These are phyloP conservation scores for Suhomyces kunorum DNA, from an alignment of 1,139 yeast species.

Conservation along the genomic window DNA sequence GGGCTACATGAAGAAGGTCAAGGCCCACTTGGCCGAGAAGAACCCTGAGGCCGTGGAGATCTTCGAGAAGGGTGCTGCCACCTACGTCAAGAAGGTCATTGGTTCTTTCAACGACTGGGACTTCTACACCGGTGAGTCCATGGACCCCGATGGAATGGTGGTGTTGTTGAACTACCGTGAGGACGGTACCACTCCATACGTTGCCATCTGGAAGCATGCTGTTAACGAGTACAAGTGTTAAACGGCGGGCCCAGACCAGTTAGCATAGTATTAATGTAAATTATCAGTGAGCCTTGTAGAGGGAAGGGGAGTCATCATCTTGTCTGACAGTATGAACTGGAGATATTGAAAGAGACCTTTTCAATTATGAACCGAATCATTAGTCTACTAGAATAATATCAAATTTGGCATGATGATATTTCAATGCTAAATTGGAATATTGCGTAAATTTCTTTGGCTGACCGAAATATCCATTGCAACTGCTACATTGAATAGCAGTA, in stretches of 20 bases:
- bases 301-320: no score
- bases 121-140: constrained; percentile 98
- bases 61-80: constrained; percentile 95
- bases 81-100: constrained; percentile 93
- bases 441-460: no score
- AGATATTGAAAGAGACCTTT: no score
- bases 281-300: background rate
- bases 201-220: constrained; percentile 99
- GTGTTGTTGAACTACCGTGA: constrained; percentile 99
- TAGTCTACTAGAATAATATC: background rate
- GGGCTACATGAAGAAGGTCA: constrained; percentile 97
- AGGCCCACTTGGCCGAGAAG: constrained; percentile 83
- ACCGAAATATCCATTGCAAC: no score
- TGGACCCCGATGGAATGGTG: constrained; percentile 99
- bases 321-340: no score
- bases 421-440: no score
- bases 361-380: no score
- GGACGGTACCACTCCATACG: constrained; percentile 97
- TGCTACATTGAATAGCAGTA: no score
- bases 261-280: constrained; percentile 5
- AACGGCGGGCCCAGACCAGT: constrained; percentile 5
- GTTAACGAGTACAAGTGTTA: constrained; percentile 68
- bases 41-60: constrained; percentile 82
- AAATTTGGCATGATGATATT: no score
- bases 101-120: constrained; percentile 98